Base-by-base conservation (phyloP, 768 basidiomycete genomes). In the Lentinula raphanica region DNA sequence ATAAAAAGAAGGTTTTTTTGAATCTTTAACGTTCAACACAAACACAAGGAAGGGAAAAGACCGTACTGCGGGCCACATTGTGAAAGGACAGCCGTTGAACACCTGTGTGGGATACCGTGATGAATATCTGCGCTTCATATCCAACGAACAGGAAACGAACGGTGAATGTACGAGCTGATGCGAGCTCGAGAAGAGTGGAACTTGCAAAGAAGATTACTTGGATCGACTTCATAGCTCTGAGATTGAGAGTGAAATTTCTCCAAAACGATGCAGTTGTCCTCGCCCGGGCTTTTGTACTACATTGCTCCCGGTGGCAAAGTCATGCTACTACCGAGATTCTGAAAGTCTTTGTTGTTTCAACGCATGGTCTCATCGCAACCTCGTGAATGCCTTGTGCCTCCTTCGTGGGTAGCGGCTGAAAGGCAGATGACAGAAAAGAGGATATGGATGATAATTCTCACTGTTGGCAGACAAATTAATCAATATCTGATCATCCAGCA, bases 51-150 rank as follows among this genome's bases (percentile, higher is more conserved):
- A n/a, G 39, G 35, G 38, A n/a, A n/a, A 51, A 29, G 29, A 38
- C 32, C 40, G 32, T 42, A 59, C 46, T 2, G 45, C 62, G 31
- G 54, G 77, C 80, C 80, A 82, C 58, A 82, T 67, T 2, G 80
- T 82, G 67, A 77, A 81, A 4, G 77, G 71, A 60, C 80, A 82
- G 4, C 59, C 69, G 65, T 81, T 81, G 59, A 70, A 66, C 5
- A 77, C 73, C 49, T 57, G 27, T n/a, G n/a, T 36, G 32, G 21
- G 9, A n/a, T n/a, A n/a, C n/a, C n/a, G n/a, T n/a, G n/a, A 32
- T 38, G 2, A 44, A 32, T 9, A 19, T 19, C 36, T 3, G 23
- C n/a, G n/a, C n/a, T n/a, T n/a, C n/a, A n/a, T n/a, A n/a, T n/a
- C n/a, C n/a, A n/a, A n/a, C n/a, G n/a, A n/a, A n/a, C n/a, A n/a